phyloP scores from a whole-genome alignment of 495 filamentous ascomycete species.

The Penicillium simplicissimum region DNA sequence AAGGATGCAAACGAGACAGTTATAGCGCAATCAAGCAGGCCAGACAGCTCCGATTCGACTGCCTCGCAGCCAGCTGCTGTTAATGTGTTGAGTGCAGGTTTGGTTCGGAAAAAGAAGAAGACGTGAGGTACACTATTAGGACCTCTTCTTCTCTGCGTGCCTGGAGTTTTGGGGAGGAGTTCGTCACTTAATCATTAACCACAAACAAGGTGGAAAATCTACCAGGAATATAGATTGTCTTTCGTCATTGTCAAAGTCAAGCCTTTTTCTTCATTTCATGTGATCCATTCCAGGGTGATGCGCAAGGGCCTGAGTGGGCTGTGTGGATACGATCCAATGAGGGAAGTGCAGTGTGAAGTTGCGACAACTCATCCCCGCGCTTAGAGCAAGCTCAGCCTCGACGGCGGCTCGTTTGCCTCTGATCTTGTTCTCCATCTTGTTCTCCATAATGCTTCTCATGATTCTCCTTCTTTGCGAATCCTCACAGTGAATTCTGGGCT shows the following conservation, averaged over 20 bases:
- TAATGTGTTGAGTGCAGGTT: constrained; percentile 57
- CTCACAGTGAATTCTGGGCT: background rate
- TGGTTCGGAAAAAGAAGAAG: constrained; percentile 71
- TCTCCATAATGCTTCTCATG: background rate
- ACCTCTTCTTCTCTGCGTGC: background rate
- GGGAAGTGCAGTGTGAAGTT: background rate
- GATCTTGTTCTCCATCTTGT: too few relatives aligned
- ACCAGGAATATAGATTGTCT: background rate
- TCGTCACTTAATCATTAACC: background rate
- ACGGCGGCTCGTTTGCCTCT: too few relatives aligned
- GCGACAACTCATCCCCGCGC: background rate
- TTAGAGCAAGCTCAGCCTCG: background rate
- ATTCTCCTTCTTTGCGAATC: background rate
- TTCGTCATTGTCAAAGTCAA: background rate
- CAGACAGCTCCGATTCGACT: constrained; percentile 33
- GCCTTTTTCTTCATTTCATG: background rate
- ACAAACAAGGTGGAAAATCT: background rate
- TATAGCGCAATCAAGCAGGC: constrained; percentile 12
- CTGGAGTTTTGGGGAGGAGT: background rate
- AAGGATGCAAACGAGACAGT: constrained; percentile 14
- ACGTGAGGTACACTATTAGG: constrained; percentile 14
- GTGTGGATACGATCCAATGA: background rate
- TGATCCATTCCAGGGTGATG: background rate
- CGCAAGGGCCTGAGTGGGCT: background rate
- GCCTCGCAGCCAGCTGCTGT: constrained; percentile 39